A percentile compares a stretch with the other conserved stretches of the same genome.
Evolutionary conservation across 139 green algal genomes (phyloP).

Genomic region (Edaphochlamys debaryana): DNA sequence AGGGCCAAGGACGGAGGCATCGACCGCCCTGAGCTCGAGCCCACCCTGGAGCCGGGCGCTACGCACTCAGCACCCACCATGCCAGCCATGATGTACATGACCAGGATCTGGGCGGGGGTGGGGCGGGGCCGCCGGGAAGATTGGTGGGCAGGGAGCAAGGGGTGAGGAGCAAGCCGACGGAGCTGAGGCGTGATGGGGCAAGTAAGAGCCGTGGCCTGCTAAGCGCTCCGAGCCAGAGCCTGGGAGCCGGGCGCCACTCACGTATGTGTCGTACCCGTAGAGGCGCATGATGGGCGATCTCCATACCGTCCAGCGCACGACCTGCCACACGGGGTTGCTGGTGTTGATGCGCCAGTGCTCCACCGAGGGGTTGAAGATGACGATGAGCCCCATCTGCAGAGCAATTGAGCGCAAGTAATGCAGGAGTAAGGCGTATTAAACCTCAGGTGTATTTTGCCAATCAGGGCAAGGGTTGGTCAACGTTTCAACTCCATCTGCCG

Average conservation of each 20-base stretch:
- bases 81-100: slow-evolving; percentile 44
- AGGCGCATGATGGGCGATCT: slow-evolving; percentile 27
- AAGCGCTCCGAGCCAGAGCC: no score
- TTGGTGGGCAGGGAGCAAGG: background rate
- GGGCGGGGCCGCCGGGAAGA: no score
- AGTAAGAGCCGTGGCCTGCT: background rate
- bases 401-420: background rate
- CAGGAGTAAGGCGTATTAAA: background rate
- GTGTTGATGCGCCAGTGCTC: slow-evolving; percentile 3
- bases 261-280: slow-evolving; percentile 22
- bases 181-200: no score
- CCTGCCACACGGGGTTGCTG: slow-evolving; percentile 23
- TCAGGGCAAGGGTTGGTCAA: background rate
- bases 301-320: slow-evolving; percentile 22
- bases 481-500: no score
- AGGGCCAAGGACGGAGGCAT: no score
- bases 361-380: slow-evolving; percentile 17
- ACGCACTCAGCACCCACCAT: no score
- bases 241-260: no score
- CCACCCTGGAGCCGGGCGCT: no score
- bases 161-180: background rate
- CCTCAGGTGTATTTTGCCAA: background rate
- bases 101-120: background rate
- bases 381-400: background rate
- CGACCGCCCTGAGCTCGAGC: no score